Percentiles rank a stretch among this genome's conserved stretches.
phyloP scores from a whole-genome alignment of 1,284 basidiomycete species.

The Trametes pubescens region DNA sequence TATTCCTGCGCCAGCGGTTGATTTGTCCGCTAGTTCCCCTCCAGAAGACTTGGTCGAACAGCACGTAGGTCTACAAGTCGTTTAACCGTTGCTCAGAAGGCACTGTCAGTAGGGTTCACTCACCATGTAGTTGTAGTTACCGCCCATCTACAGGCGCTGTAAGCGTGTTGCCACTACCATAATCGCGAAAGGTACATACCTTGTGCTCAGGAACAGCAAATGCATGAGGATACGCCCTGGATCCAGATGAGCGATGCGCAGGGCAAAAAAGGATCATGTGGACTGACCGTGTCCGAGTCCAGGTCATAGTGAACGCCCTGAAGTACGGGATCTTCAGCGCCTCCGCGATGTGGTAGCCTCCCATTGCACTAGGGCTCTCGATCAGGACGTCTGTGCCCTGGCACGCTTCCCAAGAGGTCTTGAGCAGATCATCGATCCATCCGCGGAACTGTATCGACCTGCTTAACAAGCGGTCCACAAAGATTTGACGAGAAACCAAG shows the following conservation, averaged over 20 bases:
- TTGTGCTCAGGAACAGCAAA: constrained; percentile 96
- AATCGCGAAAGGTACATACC: constrained; percentile 47
- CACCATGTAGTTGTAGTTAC: constrained; percentile 98
- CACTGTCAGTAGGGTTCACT: constrained; percentile 21
- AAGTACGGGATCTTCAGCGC: constrained; percentile 94
- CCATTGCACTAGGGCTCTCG: constrained; percentile 97
- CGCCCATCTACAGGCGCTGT: constrained; percentile 76
- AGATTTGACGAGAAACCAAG: neutral
- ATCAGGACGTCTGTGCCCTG: constrained; percentile 93
- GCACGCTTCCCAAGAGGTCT: constrained; percentile 95
- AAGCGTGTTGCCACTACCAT: constrained; percentile 22
- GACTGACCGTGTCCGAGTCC: constrained; percentile 74
- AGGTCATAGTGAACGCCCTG: constrained; percentile 90
- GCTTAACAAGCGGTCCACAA: constrained; percentile 7
- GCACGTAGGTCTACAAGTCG: constrained; percentile 73
- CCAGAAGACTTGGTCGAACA: constrained; percentile 99
- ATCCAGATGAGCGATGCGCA: constrained; percentile 4
- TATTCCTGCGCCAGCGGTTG: constrained; percentile 90
- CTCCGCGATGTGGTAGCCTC: constrained; percentile 98
- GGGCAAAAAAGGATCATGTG: constrained; percentile 6
- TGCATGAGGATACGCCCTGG: constrained; percentile 93
- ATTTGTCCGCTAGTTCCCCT: constrained; percentile 92
- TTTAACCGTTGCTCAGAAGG: too few species aligned
- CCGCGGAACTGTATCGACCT: constrained; percentile 78
- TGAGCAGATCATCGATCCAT: constrained; percentile 95